Evolutionary conservation across 2,329 filamentous ascomycete species (phyloP), one percentile per base, ranked within the genome.

Genomic region (Ceratocystis alfenasii): DNA sequence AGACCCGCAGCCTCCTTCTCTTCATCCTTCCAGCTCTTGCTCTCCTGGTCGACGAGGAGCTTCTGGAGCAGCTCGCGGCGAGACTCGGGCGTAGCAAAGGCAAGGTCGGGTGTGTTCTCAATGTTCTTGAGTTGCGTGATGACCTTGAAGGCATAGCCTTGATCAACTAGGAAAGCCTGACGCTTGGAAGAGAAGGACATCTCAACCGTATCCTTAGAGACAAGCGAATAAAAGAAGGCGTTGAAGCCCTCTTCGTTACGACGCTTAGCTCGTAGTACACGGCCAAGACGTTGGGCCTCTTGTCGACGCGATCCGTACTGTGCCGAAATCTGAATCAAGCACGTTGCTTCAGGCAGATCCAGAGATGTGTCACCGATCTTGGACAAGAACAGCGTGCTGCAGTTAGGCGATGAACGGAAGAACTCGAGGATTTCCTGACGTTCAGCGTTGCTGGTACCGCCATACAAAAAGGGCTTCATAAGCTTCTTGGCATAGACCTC

Each of bases 311-410:
- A 97, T 69, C 94, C 94, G 72, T 96, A 99, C 73, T 99, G 94
- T 0, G 93, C 95, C 0, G 93, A 96, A 62, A 99, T 96, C 72
- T 97, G 94, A 68, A 97, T 97, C 3, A 99, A 81, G 72, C 92
- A 96, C 0, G 94, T 99, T 0, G 94, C 94, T 77, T 97, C 94
- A 0, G 94, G 94, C 25, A 99, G 78, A 77, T 99, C 94, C 8
- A 99, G 85, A n/a, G 93, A 97, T 0, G 94, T 99, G 73, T 97
- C 94, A 50, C 94, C 94, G 72, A 99, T 97, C 76, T 97, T 97
- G 66, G 91, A 96, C 1, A 97, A 79, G 77, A 99, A 96, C 59
- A 99, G 85, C 0, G 93, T 97, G 74, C 93, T 95, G 71, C 96
- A 87, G 5, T 86, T 79, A 17, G 91, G 87, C 72, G 96, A 96